Evolutionary conservation across 2,329 filamentous ascomycete genomes (phyloP).

Genomic region (Chaetomiaceae sp.): DNA sequence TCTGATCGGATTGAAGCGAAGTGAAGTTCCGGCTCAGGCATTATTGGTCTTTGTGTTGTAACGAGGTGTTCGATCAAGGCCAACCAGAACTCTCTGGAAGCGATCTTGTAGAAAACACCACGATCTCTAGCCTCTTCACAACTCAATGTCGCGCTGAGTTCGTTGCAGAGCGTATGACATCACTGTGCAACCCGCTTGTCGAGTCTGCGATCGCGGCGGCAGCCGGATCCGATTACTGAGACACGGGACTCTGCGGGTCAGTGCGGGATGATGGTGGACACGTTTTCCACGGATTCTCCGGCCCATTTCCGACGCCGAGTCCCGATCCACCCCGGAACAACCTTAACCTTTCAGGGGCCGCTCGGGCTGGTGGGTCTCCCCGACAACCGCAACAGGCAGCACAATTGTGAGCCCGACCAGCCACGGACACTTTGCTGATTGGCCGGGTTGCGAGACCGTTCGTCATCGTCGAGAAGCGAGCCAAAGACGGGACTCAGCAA

Average conservation of each 20-base stretch:
- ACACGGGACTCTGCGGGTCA: too few species aligned
- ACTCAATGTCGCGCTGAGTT: not conserved
- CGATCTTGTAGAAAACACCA: too few species aligned
- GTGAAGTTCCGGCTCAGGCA: too few species aligned
- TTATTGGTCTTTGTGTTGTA: too few species aligned
- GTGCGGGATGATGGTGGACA: too few species aligned
- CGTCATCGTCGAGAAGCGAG: not conserved
- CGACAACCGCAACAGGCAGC: slow-evolving; percentile 8
- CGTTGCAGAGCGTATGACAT: not conserved
- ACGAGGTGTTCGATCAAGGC: too few species aligned
- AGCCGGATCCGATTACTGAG: not conserved
- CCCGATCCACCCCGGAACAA: not conserved
- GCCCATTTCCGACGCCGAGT: not conserved
- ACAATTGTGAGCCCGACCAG: not conserved
- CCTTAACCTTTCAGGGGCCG: not conserved
- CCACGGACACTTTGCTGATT: slow-evolving; percentile 8
- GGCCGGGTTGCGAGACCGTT: slow-evolving; percentile 6
- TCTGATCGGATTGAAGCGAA: too few species aligned
- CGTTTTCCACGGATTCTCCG: not conserved
- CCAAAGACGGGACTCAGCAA: not conserved
- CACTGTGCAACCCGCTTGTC: not conserved
- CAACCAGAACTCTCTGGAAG: too few species aligned
- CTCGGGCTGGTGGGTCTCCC: not conserved
- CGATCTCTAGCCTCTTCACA: too few species aligned
- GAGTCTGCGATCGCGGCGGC: not conserved